Percentiles rank a stretch among this genome's conserved stretches.
Evolutionary conservation across 495 filamentous ascomycete species (phyloP).

Genomic region (Apodospora peruviana): DNA sequence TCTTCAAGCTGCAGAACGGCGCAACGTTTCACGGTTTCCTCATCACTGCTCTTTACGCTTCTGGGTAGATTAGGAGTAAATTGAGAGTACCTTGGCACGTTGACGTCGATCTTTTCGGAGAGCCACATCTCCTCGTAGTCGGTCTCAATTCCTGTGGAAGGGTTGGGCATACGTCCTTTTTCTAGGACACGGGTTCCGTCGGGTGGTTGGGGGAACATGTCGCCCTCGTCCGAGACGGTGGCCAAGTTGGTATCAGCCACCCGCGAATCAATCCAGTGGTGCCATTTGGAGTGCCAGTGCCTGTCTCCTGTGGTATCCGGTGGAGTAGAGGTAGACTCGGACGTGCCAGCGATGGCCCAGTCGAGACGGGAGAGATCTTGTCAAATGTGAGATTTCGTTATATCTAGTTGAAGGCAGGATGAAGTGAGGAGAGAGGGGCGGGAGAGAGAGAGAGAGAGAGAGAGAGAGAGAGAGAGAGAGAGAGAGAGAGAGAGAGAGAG

Average conservation of each 20-base stretch:
- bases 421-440: not conserved
- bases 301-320: not conserved
- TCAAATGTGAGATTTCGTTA: slow-evolving; percentile 6
- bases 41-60: slow-evolving; percentile 24
- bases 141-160: slow-evolving; percentile 31
- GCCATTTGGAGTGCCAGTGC: slow-evolving; percentile 35
- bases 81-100: too few species aligned
- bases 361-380: slow-evolving; percentile 25
- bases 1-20: slow-evolving; percentile 32
- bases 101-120: slow-evolving; percentile 15
- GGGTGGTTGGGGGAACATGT: slow-evolving; percentile 37
- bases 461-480: too few species aligned
- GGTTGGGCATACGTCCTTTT: slow-evolving; percentile 44
- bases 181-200: slow-evolving; percentile 40
- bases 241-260: slow-evolving; percentile 25
- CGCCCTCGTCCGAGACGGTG: slow-evolving; percentile 41
- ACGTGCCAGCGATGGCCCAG: slow-evolving; percentile 54
- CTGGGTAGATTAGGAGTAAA: too few species aligned
- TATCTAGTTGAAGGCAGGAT: not conserved
- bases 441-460: too few species aligned
- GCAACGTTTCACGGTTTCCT: slow-evolving; percentile 8
- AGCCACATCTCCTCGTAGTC: slow-evolving; percentile 53
- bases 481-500: too few species aligned
- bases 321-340: slow-evolving; percentile 10
- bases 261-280: slow-evolving; percentile 49